Conservation (phyloP, 345 rosid genomes). For the Lepidium sativum region DNA sequence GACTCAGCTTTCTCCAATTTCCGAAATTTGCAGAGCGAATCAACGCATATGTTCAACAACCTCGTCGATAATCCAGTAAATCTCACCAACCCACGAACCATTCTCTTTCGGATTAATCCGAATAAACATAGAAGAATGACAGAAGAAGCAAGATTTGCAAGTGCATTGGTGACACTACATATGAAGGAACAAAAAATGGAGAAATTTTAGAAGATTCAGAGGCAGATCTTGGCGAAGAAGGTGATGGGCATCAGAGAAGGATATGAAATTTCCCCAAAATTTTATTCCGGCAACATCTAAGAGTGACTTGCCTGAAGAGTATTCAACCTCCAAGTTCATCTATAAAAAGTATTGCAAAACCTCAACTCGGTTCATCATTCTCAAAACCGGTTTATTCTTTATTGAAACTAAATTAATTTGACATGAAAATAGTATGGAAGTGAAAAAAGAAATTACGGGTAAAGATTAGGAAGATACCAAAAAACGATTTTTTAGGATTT, state of each 20-base stretch:
- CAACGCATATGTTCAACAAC: slow-evolving; percentile 52
- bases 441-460: no score
- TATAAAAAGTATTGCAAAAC: no score
- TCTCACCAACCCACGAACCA: slow-evolving; percentile 25
- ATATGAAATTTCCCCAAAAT: background rate
- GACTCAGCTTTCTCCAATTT: slow-evolving; percentile 58
- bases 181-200: background rate
- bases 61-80: slow-evolving; percentile 44
- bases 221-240: slow-evolving; percentile 12
- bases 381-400: no score
- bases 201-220: background rate
- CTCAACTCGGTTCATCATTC: no score
- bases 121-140: slow-evolving; percentile 8
- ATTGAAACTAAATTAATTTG: no score
- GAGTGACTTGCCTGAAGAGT: background rate
- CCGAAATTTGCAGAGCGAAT: slow-evolving; percentile 47
- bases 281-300: background rate
- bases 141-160: slow-evolving; percentile 9
- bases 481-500: no score
- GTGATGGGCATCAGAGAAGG: background rate
- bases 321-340: background rate
- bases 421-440: no score
- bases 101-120: slow-evolving; percentile 9
- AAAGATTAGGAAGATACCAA: no score
- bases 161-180: slow-evolving; percentile 1